Percentiles rank a stretch among this genome's conserved stretches.
These are phyloP conservation scores for Diatrype stigma DNA, from an alignment of 2,329 filamentous ascomycete species.

Conservation along the genomic window DNA sequence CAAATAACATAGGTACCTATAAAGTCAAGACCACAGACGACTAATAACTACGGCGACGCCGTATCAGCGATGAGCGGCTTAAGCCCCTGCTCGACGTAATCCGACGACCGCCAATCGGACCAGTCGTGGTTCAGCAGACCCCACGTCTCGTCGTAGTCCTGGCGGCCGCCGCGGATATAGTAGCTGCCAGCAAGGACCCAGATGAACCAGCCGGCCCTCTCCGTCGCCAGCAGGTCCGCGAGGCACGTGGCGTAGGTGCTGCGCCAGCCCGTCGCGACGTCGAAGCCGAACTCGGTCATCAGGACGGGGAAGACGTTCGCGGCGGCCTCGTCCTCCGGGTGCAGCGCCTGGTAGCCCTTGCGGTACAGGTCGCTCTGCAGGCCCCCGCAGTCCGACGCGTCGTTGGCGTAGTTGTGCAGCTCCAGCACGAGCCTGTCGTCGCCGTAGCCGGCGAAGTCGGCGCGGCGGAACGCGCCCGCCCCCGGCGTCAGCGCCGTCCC, in stretches of 20 bases:
- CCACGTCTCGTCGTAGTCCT: conserved; percentile 56
- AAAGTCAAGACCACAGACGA: not conserved
- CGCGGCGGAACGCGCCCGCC: conserved; percentile 36
- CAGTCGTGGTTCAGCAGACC: conserved; percentile 52
- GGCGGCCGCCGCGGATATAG: conserved; percentile 47
- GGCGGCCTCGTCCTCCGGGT: conserved; percentile 29
- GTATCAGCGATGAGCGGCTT: conserved; percentile 34
- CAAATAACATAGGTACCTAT: not conserved
- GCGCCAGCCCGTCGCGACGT: conserved; percentile 40
- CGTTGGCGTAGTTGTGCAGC: conserved; percentile 57
- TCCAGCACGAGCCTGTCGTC: conserved; percentile 55
- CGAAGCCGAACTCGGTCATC: conserved; percentile 53
- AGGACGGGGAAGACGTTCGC: conserved; percentile 45
- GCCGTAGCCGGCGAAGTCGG: conserved; percentile 43
- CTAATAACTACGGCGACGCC: conserved; percentile 9
- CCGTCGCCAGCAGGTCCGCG: conserved; percentile 41
- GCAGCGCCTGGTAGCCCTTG: conserved; percentile 51
- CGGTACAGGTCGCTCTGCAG: conserved; percentile 43
- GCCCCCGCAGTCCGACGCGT: conserved; percentile 41
- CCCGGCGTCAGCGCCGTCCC: conserved; percentile 45
- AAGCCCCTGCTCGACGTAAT: conserved; percentile 38
- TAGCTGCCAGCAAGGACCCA: conserved; percentile 58
- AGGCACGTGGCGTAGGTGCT: conserved; percentile 50
- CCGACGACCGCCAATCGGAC: conserved; percentile 44
- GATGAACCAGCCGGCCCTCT: conserved; percentile 52